phyloP scores from a whole-genome alignment of 208 protist species.

The Trypanosoma scelopori region DNA sequence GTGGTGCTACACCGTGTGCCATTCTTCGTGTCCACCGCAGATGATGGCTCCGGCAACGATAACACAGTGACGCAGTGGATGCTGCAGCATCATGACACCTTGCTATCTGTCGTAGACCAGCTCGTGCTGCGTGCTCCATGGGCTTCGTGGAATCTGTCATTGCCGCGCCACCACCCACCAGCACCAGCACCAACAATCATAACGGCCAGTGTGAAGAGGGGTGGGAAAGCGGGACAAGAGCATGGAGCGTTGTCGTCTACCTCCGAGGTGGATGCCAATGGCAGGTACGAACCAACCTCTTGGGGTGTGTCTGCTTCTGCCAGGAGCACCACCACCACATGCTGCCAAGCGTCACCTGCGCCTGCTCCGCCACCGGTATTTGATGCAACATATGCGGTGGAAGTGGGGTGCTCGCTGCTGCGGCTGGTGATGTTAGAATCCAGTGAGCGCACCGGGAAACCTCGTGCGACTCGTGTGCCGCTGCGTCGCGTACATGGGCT shows the following conservation, averaged over 20 bases:
- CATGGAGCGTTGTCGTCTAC: neutral
- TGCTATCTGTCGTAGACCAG: neutral
- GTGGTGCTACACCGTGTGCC: neutral
- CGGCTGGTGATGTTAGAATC: neutral
- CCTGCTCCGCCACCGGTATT: slow-evolving; percentile 6
- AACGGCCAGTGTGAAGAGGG: neutral
- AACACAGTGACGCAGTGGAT: neutral
- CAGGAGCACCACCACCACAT: neutral
- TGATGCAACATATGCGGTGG: neutral
- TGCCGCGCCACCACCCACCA: neutral
- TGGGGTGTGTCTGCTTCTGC: no score
- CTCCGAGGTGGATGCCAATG: neutral
- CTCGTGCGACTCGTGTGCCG: neutral
- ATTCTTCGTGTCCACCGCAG: neutral
- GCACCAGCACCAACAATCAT: neutral
- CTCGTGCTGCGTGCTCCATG: slow-evolving; percentile 9
- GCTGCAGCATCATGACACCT: neutral
- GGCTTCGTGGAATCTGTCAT: neutral
- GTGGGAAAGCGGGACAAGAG: neutral
- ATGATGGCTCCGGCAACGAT: neutral
- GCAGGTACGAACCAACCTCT: no score
- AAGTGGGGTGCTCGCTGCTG: neutral
- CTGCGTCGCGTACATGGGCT: neutral
- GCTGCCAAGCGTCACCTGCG: neutral
- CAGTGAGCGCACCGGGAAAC: neutral